Evolutionary conservation across 169 alveolate genomes (phyloP), one percentile per base, ranked within the genome.

Genomic region (Theileria annulata): DNA sequence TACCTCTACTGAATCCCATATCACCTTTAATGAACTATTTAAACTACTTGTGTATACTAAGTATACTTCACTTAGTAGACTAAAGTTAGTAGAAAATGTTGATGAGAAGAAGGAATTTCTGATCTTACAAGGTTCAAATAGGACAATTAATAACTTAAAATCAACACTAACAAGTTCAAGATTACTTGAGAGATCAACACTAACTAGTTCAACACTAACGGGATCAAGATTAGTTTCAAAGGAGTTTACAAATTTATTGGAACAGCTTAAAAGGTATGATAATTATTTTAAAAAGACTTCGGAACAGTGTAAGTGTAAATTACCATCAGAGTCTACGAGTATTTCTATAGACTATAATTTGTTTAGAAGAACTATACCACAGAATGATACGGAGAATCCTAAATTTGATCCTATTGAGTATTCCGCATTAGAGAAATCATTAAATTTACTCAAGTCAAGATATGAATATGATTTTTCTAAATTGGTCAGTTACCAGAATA

Each of bases 111-210:
- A 47, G 51, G 82, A 74, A 69, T 82, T 82, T 27, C 28, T 35
- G 48, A 6, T 82, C 42, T 42, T 82, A 0, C 89, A 82, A 56
- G 89, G 76, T 19, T 48, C 74, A 21, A 75, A 75, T 59, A 28
- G 63, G n/a, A 17, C 79, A 33, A 66, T 75, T n/a, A 23, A 74
- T 54, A 73, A 47, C 21, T 15, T 60, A 28, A 35, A n/a, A 19
- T 56, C 79, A n/a, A n/a, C n/a, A n/a, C n/a, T n/a, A n/a, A n/a
- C n/a, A n/a, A n/a, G n/a, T n/a, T n/a, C n/a, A 21, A 58, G 47
- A 19, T 15, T 72, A 30, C 62, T 58, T 49, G 54, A 33, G 35
- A 13, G 13, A 21, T 51, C 35, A 9, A 59, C 15, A 9, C 21
- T 17, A 5, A 10, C 4, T 5, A n/a, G 15, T 0, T 5, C 15